Base-by-base conservation (phyloP, 2,329 filamentous ascomycete genomes). In the Phaeosphaeriaceae sp. region DNA sequence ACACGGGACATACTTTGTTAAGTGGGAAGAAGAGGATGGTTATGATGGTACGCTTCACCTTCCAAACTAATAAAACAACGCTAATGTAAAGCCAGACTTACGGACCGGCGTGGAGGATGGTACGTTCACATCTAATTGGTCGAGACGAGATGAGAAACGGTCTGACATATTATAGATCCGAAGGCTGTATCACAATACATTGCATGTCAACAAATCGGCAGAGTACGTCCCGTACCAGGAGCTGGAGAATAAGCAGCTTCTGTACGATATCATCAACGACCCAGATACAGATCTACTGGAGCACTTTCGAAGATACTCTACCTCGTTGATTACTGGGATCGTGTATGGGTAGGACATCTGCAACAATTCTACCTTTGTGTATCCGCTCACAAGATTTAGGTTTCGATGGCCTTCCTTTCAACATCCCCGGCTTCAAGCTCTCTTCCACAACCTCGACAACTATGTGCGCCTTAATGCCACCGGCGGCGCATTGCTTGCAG, bases 181-280 rank as follows among this genome's bases (percentile, higher is more conserved):
- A 9, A 61, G 51, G 33, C 27, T 63, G 9, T 50, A 45, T 10
- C 62, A 65, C 45, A 21, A 54, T 10, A 41, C 58, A 1, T 41
- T 65, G 27, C 60, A 65, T 33, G 54, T 59, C 13, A 65, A 61
- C 19, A 58, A 49, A 2, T 48, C 58, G 3, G 53, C 27, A 1
- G 51, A 51, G 24, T 65, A 65, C 42, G 48, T 85, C 0, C 80
- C 83, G 0, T 85, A 85, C 61, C 84, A 86, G 62, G 78, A 82
- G 55, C 75, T 86, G 5, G 84, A 86, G 68, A 83, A 81, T 69
- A 83, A 82, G 65, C 79, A 82, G 57, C 83, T 86, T 82, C 70
- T 85, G 41, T 63, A 72, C 52, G 80, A 82, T n/a, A 69, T 86
- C 24, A 65, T 85, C 4, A 76, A 80, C 0, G 56, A 74, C 10